Conservation (phyloP, 108 stramenopile genomes). For the Bacterosira constricta region DNA sequence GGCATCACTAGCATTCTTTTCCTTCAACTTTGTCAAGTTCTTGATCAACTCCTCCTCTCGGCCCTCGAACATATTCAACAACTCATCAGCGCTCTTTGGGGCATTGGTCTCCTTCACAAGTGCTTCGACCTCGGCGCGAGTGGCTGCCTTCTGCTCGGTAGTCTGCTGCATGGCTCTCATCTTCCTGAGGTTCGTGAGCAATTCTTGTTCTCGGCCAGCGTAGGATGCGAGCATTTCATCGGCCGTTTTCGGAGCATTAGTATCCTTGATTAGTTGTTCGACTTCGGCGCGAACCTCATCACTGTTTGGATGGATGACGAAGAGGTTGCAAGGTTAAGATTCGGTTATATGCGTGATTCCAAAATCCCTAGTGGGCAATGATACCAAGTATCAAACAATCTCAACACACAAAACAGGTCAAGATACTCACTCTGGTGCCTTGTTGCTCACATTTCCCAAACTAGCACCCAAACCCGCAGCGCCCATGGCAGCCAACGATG, state of each 20-base stretch:
- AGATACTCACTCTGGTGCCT: too few species aligned
- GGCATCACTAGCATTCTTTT: neutral
- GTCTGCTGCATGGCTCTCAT: neutral
- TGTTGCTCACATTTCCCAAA: too few species aligned
- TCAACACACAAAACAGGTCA: too few species aligned
- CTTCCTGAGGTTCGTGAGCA: neutral
- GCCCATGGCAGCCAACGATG: conserved; percentile 26
- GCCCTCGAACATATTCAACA: neutral
- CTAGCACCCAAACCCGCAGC: conserved; percentile 13
- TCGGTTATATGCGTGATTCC: too few species aligned
- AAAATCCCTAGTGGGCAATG: too few species aligned
- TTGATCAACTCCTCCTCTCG: neutral
- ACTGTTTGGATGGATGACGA: too few species aligned
- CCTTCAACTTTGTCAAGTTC: conserved; percentile 5
- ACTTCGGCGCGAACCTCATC: too few species aligned
- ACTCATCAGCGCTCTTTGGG: neutral
- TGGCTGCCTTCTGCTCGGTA: neutral
- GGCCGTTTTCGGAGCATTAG: neutral
- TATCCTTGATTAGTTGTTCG: neutral
- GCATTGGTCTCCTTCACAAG: neutral
- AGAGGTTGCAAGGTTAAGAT: too few species aligned
- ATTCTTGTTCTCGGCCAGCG: neutral
- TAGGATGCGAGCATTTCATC: neutral
- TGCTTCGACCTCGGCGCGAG: neutral
- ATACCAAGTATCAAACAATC: too few species aligned